These are phyloP conservation scores for Amaranthus palmeri DNA, from an alignment of 148 eudicot genomes.

Conservation along the genomic window DNA sequence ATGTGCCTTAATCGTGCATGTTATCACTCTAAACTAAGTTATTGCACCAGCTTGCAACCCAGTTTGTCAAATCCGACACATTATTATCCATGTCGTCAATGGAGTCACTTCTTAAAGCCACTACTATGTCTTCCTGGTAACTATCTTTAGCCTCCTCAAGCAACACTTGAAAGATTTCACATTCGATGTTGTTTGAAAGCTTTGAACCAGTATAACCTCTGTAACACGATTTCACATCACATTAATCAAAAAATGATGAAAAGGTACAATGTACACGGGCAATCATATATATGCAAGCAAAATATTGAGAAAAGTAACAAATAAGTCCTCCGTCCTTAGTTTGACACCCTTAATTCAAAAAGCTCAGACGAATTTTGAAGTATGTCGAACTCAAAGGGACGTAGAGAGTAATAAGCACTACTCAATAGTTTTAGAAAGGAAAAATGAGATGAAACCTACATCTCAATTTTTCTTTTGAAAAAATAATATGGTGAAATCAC, in stretches of 20 bases:
- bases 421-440: no score
- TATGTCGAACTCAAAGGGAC: no score
- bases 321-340: no score
- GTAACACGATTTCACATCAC: constrained; percentile 7
- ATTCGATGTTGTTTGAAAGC: constrained; percentile 74
- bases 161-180: constrained; percentile 75
- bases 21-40: constrained; percentile 16
- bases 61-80: constrained; percentile 47
- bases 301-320: no score
- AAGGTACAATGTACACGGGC: neutral
- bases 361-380: no score
- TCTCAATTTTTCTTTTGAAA: no score
- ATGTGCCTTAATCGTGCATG: constrained; percentile 21
- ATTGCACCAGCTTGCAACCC: constrained; percentile 58
- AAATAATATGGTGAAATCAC: no score
- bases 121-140: constrained; percentile 54
- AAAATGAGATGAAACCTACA: no score
- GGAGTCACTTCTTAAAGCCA: constrained; percentile 53
- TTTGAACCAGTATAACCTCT: constrained; percentile 82
- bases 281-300: no score
- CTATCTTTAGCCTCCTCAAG: constrained; percentile 80
- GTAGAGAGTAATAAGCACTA: no score
- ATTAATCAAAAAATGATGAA: neutral
- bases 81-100: constrained; percentile 62
- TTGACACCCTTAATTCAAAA: no score